These are phyloP conservation scores for Geotrichum cucujoidarum DNA, from an alignment of 1,139 yeast genomes.

Conservation along the genomic window DNA sequence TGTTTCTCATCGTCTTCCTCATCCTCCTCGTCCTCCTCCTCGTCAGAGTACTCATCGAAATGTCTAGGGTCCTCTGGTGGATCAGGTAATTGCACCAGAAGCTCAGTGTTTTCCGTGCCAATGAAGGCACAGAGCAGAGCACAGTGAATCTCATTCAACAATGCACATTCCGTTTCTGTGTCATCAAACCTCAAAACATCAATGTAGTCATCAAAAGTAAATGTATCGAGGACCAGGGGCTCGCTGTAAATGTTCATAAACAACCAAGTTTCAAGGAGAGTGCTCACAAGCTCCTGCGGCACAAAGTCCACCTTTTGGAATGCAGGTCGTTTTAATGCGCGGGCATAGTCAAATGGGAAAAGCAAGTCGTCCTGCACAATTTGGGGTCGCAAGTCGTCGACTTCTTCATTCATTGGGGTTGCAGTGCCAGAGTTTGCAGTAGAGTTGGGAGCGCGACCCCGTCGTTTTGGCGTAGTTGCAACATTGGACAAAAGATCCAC, in stretches of 20 bases:
- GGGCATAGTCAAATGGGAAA: slow-evolving; percentile 21
- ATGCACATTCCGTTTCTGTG: slow-evolving; percentile 47
- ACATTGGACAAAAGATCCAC: slow-evolving; percentile 4
- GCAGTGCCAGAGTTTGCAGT: slow-evolving; percentile 14
- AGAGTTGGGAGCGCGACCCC: slow-evolving; percentile 11
- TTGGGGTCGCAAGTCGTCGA: slow-evolving; percentile 2
- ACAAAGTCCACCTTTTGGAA: slow-evolving; percentile 14
- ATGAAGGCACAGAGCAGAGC: slow-evolving; percentile 39
- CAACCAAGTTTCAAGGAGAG: slow-evolving; percentile 59
- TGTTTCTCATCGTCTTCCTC: slow-evolving; percentile 28
- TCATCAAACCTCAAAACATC: slow-evolving; percentile 52
- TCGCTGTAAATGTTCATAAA: slow-evolving; percentile 67
- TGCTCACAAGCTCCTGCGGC: slow-evolving; percentile 26
- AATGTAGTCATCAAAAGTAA: slow-evolving; percentile 74
- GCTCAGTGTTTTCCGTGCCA: slow-evolving; percentile 25
- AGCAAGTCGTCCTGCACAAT: slow-evolving; percentile 28
- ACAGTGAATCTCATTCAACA: slow-evolving; percentile 71
- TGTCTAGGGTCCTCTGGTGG: slow-evolving; percentile 28
- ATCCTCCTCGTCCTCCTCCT: slow-evolving; percentile 36
- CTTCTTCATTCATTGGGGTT: slow-evolving; percentile 14
- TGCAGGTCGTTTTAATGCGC: slow-evolving; percentile 14
- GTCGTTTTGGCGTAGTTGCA: slow-evolving; percentile 9
- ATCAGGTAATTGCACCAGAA: slow-evolving; percentile 43
- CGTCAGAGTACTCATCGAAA: slow-evolving; percentile 24
- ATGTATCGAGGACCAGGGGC: slow-evolving; percentile 60